These are phyloP conservation scores for Yamadazyma kanchanaburiensis DNA, from an alignment of 1,139 yeast species.

Conservation along the genomic window DNA sequence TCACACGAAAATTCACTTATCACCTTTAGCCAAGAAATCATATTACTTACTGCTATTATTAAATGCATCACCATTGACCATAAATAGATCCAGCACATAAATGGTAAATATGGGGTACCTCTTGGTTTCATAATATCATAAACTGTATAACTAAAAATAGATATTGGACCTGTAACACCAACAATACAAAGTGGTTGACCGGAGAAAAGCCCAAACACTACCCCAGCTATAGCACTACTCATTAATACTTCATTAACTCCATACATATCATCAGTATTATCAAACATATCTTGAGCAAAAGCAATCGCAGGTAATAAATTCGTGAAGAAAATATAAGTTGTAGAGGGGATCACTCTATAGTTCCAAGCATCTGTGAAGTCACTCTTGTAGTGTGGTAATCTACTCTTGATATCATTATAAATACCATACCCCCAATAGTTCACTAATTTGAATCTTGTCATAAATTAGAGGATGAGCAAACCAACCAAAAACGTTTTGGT, in stretches of 20 bases:
- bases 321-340: slow-evolving; percentile 80
- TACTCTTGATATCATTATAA: slow-evolving; percentile 46
- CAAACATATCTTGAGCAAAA: slow-evolving; percentile 96
- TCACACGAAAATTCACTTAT: slow-evolving; percentile 88
- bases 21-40: slow-evolving; percentile 64
- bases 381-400: slow-evolving; percentile 66
- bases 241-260: slow-evolving; percentile 89
- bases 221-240: slow-evolving; percentile 84
- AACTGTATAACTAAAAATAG: slow-evolving; percentile 89
- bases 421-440: slow-evolving; percentile 49
- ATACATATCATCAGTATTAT: slow-evolving; percentile 77
- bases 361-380: slow-evolving; percentile 84
- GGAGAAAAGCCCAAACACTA: slow-evolving; percentile 76
- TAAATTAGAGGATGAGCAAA: no score
- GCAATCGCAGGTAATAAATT: slow-evolving; percentile 92
- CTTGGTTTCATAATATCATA: slow-evolving; percentile 69
- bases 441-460: slow-evolving; percentile 6
- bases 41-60: slow-evolving; percentile 65
- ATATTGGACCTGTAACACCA: slow-evolving; percentile 96
- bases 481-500: no score
- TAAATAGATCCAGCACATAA: slow-evolving; percentile 93
- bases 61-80: slow-evolving; percentile 90
- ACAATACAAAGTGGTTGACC: slow-evolving; percentile 95
- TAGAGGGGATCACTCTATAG: slow-evolving; percentile 86
- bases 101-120: slow-evolving; percentile 77